A percentile compares a stretch with the other conserved stretches of the same genome.
Evolutionary conservation across 1,284 basidiomycete species (phyloP).

Genomic region (Apiotrichum laibachii): DNA sequence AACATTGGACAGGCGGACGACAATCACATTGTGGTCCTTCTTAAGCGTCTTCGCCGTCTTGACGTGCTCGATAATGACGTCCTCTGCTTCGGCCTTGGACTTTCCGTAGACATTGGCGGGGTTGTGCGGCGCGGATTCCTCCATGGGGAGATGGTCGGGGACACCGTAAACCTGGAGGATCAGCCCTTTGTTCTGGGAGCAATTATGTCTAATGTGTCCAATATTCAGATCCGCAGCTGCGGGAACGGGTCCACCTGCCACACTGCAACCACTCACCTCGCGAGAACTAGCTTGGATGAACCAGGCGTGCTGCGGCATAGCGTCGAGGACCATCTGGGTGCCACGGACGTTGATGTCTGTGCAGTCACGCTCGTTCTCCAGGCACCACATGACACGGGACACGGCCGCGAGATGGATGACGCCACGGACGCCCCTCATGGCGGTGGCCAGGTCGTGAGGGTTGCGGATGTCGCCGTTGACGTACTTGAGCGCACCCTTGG

Average conservation of each 20-base stretch:
- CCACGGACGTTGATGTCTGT: slow-evolving; percentile 33
- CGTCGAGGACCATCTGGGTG: slow-evolving; percentile 24
- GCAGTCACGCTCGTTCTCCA: slow-evolving; percentile 36
- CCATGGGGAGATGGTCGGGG: slow-evolving; percentile 20
- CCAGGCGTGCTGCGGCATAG: slow-evolving; percentile 21
- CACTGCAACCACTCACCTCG: too few relatives aligned
- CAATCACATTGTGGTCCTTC: slow-evolving; percentile 23
- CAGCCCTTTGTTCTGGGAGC: too few relatives aligned
- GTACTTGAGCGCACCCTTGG: slow-evolving; percentile 18
- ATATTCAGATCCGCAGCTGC: too few relatives aligned
- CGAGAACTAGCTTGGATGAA: slow-evolving; percentile 32
- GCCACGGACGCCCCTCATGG: slow-evolving; percentile 27
- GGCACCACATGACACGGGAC: slow-evolving; percentile 34
- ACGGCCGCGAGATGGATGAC: slow-evolving; percentile 42
- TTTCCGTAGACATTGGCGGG: slow-evolving; percentile 35
- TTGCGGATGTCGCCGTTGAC: slow-evolving; percentile 33
- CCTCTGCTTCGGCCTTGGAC: slow-evolving; percentile 31
- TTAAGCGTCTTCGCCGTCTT: neutral
- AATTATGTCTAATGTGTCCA: too few relatives aligned
- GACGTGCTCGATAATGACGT: slow-evolving; percentile 18
- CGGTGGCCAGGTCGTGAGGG: slow-evolving; percentile 9
- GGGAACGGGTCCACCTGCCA: too few relatives aligned
- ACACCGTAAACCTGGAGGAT: slow-evolving; percentile 25
- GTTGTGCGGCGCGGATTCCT: slow-evolving; percentile 22
- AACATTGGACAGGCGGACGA: slow-evolving; percentile 35